Conservation (phyloP, 805 yeast genomes). For the Saccharomyces mikatae region DNA sequence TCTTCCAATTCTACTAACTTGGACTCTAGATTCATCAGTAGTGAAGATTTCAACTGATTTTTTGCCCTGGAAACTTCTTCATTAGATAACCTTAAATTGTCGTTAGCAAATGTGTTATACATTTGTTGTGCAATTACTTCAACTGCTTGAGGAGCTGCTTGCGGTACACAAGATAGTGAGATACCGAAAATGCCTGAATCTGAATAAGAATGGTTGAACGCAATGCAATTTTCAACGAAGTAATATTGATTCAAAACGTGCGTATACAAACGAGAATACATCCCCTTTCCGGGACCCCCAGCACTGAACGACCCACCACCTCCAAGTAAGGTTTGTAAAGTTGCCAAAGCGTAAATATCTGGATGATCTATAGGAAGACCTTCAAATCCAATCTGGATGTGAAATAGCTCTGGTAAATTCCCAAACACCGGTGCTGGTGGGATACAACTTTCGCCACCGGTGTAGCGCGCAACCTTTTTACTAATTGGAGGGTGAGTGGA, state of each 20-base stretch:
- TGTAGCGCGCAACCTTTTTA: slow-evolving; percentile 40
- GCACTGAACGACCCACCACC: slow-evolving; percentile 98
- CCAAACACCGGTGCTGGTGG: slow-evolving; percentile 52
- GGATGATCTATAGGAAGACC: slow-evolving; percentile 76
- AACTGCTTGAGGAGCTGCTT: slow-evolving; percentile 76
- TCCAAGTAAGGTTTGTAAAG: slow-evolving; percentile 82
- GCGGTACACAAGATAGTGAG: slow-evolving; percentile 74
- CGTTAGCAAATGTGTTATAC: slow-evolving; percentile 40
- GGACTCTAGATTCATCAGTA: slow-evolving; percentile 88
- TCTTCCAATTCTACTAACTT: slow-evolving; percentile 93
- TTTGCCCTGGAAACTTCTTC: slow-evolving; percentile 83
- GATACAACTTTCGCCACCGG: slow-evolving; percentile 51
- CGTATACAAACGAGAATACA: slow-evolving; percentile 91
- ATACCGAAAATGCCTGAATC: slow-evolving; percentile 91
- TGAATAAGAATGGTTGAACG: slow-evolving; percentile 83
- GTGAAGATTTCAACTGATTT: slow-evolving; percentile 78
- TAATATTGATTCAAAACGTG: slow-evolving; percentile 87
- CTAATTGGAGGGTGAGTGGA: slow-evolving; percentile 21
- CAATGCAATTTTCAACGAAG: slow-evolving; percentile 77
- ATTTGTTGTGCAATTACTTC: slow-evolving; percentile 69
- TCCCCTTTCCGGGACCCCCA: slow-evolving; percentile 98
- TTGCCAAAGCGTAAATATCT: slow-evolving; percentile 85
- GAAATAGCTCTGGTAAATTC: slow-evolving; percentile 69
- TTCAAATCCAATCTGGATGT: slow-evolving; percentile 80
- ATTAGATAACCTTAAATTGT: slow-evolving; percentile 54